Conservation (phyloP, 371 early-diverging fungal genomes). For the Syncephalastrum racemosum region DNA sequence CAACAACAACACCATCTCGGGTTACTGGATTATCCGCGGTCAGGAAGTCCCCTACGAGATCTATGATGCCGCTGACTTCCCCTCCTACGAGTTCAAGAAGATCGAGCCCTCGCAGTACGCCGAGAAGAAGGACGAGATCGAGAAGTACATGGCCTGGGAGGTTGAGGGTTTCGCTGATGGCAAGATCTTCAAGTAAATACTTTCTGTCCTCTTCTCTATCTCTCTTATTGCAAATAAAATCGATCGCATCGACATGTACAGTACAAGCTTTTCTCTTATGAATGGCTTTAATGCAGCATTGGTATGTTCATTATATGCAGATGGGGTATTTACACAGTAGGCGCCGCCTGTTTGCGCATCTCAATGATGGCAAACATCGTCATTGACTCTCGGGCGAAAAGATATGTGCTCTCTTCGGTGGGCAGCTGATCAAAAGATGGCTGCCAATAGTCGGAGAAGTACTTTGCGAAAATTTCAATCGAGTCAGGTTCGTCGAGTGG, state of each 20-base stretch:
- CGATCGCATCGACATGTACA: too few relatives aligned
- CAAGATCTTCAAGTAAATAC: slow-evolving; percentile 39
- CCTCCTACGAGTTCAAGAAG: slow-evolving; percentile 82
- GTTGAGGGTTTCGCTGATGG: slow-evolving; percentile 49
- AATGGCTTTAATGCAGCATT: too few relatives aligned
- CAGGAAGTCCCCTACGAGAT: slow-evolving; percentile 86
- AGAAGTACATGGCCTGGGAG: slow-evolving; percentile 52
- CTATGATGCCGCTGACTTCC: slow-evolving; percentile 87
- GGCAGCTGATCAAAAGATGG: slow-evolving; percentile 17
- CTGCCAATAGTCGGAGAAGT: slow-evolving; percentile 18
- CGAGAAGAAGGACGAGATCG: slow-evolving; percentile 53
- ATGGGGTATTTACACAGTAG: background rate
- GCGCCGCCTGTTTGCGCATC: slow-evolving; percentile 7
- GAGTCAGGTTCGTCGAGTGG: slow-evolving; percentile 9
- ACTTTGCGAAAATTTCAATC: slow-evolving; percentile 8
- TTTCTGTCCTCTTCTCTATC: too few relatives aligned
- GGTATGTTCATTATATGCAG: too few relatives aligned
- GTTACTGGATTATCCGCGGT: slow-evolving; percentile 94
- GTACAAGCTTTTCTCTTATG: too few relatives aligned
- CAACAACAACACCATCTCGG: slow-evolving; percentile 87
- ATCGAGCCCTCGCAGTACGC: slow-evolving; percentile 69
- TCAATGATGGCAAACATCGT: slow-evolving; percentile 23
- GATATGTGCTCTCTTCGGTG: slow-evolving; percentile 8
- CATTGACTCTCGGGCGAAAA: slow-evolving; percentile 23
- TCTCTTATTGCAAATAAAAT: too few relatives aligned